Evolutionary conservation across 2,329 filamentous ascomycete species (phyloP), one percentile per base, ranked within the genome.

Genomic region (Alternaria sp.): DNA sequence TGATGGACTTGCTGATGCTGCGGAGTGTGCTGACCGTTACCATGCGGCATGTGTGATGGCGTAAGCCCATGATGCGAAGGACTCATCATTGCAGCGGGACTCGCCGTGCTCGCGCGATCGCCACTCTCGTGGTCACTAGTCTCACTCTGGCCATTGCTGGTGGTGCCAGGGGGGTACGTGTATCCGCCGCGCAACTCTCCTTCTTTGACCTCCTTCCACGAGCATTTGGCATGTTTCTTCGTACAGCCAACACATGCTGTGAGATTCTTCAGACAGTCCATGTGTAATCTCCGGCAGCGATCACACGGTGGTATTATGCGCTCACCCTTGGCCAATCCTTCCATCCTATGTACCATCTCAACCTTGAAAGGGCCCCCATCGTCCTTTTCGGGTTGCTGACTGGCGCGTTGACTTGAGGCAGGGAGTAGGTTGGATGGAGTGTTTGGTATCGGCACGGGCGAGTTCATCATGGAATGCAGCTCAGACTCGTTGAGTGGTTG

Each of bases 171-270:
- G 3, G 70, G 67, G 37, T 76, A 72, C 2, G 73, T 61, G 30
- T 72, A 75, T n/a, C 59, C 64, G 33, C 73, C 72, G 15, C 75
- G 74, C 37, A 88, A 67, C 71, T 97, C 94, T 4, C 91, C 90
- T 30, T 92, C 88, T 15, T 88, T 89, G n/a, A 96, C 88, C 47
- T 91, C 89, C 69, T 90, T 92, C 93, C 93, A 97, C 14, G 89
- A 90, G 78, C 93, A 97, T 73, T 94, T 94, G 20, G 92, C 92
- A 76, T 97, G 93, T 77, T 96, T 96, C 78, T 92, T 94, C 0
- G 93, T 96, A 78, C 93, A 97, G 21, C 92, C 93, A 78, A 91
- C 88, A 75, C 94, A 97, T 9, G 93, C 92, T 0, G 93, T 96
- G 43, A 96, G 84, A 66, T 97, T 92, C 80, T 96, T 96, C 51